Base-by-base conservation (phyloP, 352 stramenopile species). In the Globisporangium emineosum region DNA sequence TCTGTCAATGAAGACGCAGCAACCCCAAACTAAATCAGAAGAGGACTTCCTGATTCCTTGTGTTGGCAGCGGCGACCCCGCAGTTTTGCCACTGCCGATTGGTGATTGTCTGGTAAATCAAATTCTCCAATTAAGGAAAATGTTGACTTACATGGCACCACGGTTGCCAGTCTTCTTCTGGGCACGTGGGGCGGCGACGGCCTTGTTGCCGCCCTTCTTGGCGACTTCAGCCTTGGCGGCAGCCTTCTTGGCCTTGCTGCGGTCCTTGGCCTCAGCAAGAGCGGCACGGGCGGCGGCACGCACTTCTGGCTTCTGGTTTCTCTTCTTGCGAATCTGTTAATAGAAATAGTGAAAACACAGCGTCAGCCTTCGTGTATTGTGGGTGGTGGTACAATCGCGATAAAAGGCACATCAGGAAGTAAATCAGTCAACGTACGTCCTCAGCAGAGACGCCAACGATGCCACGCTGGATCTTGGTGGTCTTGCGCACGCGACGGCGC, bases 371-470 rank as follows among this genome's bases (percentile, higher is more conserved):
- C 19, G 5, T 40, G 2, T 7, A 3, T 61, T 12, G n/a, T n/a
- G n/a, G n/a, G n/a, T n/a, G n/a, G n/a, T n/a, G n/a, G n/a, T n/a
- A n/a, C n/a, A n/a, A n/a, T n/a, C n/a, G n/a, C n/a, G n/a, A n/a
- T n/a, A n/a, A n/a, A n/a, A n/a, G n/a, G n/a, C n/a, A n/a, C n/a
- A 32, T 2, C 2, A 51, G 2, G 7, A 30, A 10, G 17, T 30
- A 32, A 9, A 47, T 15, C 40, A 3, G 5, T 23, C 12, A 50
- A 84, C 77, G 50, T 81, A 90, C 81, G 71, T 99, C 97, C 63
- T 99, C 97, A 67, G 97, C 85, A 71, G 89, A 97, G 63, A 97
- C 91, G 75, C 96, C 97, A 47, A 99, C 91, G 68, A 99, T 98
- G 47, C 95, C 96, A 89, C 96, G 93, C 81, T 98, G 94, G 69